phyloP scores from a whole-genome alignment of 2,329 filamentous ascomycete species.

The Colletotrichum zoysiae region DNA sequence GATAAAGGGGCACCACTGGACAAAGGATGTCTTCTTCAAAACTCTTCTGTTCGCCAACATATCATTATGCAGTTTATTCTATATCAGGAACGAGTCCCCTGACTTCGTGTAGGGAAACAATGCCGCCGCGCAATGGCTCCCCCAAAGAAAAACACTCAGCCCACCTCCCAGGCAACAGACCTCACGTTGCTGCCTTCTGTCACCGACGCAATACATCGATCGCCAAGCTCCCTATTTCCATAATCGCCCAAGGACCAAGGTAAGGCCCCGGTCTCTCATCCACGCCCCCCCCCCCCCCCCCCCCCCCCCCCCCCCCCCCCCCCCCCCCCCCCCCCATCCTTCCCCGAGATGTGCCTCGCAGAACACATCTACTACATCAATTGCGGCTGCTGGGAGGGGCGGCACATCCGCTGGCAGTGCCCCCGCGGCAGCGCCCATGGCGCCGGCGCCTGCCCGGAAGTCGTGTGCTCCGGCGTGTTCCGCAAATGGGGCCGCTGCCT shows the following conservation, averaged over 20 bases:
- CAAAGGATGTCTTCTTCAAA: background rate
- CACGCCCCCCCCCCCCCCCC: background rate
- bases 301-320: too few species aligned
- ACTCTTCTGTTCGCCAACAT: background rate
- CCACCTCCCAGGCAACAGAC: background rate
- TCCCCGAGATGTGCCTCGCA: constrained; percentile 33
- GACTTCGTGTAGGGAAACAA: background rate
- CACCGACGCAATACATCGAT: background rate
- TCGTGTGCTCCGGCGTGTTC: constrained; percentile 31
- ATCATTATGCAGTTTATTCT: background rate
- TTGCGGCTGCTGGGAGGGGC: constrained; percentile 39
- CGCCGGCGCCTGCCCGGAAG: constrained; percentile 10
- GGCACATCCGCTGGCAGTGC: constrained; percentile 28
- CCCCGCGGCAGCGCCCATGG: background rate
- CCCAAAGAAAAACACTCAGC: background rate
- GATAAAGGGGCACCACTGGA: background rate
- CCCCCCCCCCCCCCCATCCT: too few species aligned
- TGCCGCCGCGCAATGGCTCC: background rate
- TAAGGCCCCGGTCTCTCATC: background rate
- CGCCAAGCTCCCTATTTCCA: background rate
- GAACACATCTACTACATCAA: constrained; percentile 38
- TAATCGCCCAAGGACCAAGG: background rate
- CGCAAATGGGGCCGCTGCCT: constrained; percentile 33
- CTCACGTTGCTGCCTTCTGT: background rate
- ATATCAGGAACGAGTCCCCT: background rate